Evolutionary conservation across 1,139 yeast genomes (phyloP).

Genomic region (Debaryomyces psychrophilus): DNA sequence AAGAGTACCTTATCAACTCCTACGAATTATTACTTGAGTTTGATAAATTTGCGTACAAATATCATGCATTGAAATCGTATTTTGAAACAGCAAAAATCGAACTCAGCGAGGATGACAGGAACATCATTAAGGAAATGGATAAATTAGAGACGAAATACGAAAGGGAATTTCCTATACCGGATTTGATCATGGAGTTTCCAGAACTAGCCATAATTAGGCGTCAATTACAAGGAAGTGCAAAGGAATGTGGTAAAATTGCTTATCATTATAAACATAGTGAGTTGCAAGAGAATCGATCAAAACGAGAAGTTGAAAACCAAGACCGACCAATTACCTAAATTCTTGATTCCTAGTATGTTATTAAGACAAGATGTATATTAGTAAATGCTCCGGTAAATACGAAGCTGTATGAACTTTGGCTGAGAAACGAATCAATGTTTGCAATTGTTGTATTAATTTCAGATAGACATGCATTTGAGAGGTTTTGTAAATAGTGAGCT

Average conservation of each 20-base stretch:
- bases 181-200: conserved; percentile 24
- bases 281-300: background rate
- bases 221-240: conserved; percentile 33
- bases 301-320: background rate
- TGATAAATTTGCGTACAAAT: conserved; percentile 30
- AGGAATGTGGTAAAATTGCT: conserved; percentile 34
- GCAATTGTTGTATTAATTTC: too few species aligned
- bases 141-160: conserved; percentile 21
- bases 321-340: background rate
- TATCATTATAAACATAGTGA: conserved; percentile 10
- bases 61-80: conserved; percentile 22
- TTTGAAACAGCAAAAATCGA: conserved; percentile 15
- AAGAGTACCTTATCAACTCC: conserved; percentile 15
- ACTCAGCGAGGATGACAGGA: conserved; percentile 12
- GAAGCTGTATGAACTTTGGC: too few species aligned
- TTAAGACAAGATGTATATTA: background rate
- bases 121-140: conserved; percentile 15
- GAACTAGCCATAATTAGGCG: conserved; percentile 32
- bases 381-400: background rate
- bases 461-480: background rate
- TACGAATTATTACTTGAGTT: conserved; percentile 25
- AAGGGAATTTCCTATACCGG: conserved; percentile 27
- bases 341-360: background rate
- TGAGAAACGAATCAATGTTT: too few species aligned
- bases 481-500: background rate